Evolutionary conservation across 805 yeast species (phyloP).

Genomic region (Lachancea sp.): DNA sequence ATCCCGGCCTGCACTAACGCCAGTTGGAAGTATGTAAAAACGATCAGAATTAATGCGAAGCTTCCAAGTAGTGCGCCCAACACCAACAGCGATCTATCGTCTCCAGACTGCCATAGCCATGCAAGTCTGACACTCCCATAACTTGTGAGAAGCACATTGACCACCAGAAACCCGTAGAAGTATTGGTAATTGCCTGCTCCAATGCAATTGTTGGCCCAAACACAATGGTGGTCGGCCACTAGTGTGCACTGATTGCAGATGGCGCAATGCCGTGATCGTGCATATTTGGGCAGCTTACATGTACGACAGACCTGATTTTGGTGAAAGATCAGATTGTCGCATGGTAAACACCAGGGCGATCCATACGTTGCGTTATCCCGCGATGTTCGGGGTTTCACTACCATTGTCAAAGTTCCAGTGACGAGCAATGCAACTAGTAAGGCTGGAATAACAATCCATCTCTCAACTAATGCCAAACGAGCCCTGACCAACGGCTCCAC

Average conservation of each 20-base stretch:
- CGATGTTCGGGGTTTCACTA: conserved; percentile 15
- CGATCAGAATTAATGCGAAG: conserved; percentile 39
- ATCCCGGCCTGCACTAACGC: conserved; percentile 54
- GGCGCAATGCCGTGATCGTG: conserved; percentile 70
- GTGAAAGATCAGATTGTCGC: conserved; percentile 51
- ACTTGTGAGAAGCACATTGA: conserved; percentile 40
- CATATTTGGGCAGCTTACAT: conserved; percentile 59
- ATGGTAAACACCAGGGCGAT: conserved; percentile 11
- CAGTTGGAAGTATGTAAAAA: conserved; percentile 43
- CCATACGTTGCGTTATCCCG: not conserved
- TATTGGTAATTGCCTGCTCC: conserved; percentile 59
- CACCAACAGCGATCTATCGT: conserved; percentile 26
- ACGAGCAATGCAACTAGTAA: conserved; percentile 15
- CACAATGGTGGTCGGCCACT: conserved; percentile 68
- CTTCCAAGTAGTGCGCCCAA: conserved; percentile 40
- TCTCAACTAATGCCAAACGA: conserved; percentile 16
- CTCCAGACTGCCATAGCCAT: conserved; percentile 11
- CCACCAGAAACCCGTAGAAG: conserved; percentile 49
- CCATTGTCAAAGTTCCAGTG: conserved; percentile 19
- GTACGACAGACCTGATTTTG: conserved; percentile 45
- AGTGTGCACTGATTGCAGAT: conserved; percentile 59
- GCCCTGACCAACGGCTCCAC: conserved; percentile 12
- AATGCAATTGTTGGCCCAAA: conserved; percentile 68
- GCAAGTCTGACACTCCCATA: conserved; percentile 38
- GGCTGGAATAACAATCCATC: conserved; percentile 19